These are phyloP conservation scores for Bisporella sp. DNA, from an alignment of 2,329 filamentous ascomycete species.

Conservation along the genomic window DNA sequence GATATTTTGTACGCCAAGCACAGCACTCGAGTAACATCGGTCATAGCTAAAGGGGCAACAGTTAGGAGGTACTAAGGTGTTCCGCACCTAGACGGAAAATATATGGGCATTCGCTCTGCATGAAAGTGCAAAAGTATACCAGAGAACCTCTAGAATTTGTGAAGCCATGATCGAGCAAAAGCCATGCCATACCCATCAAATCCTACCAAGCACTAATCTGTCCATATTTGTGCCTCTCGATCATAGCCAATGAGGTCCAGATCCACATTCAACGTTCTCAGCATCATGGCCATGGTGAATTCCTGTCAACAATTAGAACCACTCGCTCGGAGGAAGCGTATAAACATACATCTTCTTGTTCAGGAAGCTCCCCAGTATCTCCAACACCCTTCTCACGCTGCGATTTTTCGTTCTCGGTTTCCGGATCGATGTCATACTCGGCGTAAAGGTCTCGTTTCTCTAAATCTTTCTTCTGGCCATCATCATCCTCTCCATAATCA, in stretches of 20 bases:
- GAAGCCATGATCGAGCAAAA: no score
- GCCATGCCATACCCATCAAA: neutral
- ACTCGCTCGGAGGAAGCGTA: conserved; percentile 13
- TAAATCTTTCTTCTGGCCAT: conserved; percentile 31
- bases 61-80: no score
- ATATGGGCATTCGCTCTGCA: no score
- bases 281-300: conserved; percentile 66
- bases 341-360: conserved; percentile 33
- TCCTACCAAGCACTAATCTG: conserved; percentile 32
- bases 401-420: conserved; percentile 29
- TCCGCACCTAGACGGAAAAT: no score
- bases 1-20: no score
- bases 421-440: conserved; percentile 25
- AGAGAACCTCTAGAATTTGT: no score
- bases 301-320: conserved; percentile 33
- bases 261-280: conserved; percentile 58
- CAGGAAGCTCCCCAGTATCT: conserved; percentile 28
- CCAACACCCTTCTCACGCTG: conserved; percentile 25
- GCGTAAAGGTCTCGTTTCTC: conserved; percentile 27
- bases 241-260: conserved; percentile 57
- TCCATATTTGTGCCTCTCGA: conserved; percentile 48
- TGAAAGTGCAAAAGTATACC: no score
- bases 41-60: no score
- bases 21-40: no score
- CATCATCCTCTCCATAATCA: conserved; percentile 16